These are phyloP conservation scores for Leishmania tropica DNA, from an alignment of 208 protist species.

Conservation along the genomic window DNA sequence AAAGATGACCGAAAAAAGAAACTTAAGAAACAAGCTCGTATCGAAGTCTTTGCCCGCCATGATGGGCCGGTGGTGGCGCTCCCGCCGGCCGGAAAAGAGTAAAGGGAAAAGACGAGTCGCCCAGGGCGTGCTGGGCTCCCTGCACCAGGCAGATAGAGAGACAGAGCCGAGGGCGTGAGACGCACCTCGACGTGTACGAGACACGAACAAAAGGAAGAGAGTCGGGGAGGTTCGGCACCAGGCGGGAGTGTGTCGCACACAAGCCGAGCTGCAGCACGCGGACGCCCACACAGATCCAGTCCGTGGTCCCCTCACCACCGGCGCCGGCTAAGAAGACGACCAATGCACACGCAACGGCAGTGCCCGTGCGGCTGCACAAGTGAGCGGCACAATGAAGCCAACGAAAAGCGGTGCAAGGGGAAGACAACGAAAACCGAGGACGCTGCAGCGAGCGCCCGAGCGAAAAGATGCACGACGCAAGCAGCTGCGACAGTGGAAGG, in stretches of 20 bases:
- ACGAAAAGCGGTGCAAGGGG: neutral
- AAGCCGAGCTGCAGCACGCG: neutral
- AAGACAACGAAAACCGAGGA: neutral
- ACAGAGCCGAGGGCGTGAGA: neutral
- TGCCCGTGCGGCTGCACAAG: too few species aligned
- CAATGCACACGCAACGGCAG: too few species aligned
- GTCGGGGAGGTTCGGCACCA: neutral
- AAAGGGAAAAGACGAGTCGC: neutral
- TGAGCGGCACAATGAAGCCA: too few species aligned
- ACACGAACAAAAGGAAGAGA: neutral
- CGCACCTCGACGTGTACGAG: neutral
- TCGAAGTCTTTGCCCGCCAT: slow-evolving; percentile 35
- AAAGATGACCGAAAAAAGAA: slow-evolving; percentile 75
- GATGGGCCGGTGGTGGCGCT: neutral
- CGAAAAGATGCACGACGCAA: neutral
- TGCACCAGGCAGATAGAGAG: neutral
- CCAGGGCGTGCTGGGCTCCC: neutral
- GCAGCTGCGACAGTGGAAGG: neutral
- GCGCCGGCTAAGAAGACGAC: too few species aligned
- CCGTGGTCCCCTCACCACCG: neutral
- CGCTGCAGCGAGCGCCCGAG: neutral
- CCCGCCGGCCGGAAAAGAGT: too few species aligned
- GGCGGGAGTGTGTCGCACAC: neutral
- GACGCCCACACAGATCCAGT: neutral
- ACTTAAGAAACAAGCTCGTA: slow-evolving; percentile 56